Evolutionary conservation across 768 basidiomycete species (phyloP).

Genomic region (Dacryopinax spathularia): DNA sequence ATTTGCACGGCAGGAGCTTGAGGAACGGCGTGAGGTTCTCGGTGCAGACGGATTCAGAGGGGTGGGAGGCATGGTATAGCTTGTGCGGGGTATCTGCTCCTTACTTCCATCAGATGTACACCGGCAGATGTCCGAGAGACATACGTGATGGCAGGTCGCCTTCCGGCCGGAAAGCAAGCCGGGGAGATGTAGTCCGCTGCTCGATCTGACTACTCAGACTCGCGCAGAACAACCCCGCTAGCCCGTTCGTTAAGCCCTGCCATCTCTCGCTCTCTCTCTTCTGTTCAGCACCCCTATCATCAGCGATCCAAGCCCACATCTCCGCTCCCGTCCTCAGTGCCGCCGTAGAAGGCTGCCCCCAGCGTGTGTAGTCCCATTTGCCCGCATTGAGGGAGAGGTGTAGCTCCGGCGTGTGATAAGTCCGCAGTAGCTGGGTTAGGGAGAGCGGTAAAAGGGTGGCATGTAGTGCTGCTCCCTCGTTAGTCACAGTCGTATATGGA

Average conservation of each 20-base stretch:
- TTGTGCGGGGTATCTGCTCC: constrained; percentile 11
- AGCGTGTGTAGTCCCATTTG: constrained; percentile 73
- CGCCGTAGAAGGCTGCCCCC: constrained; percentile 66
- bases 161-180: constrained; percentile 44
- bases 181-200: constrained; percentile 56
- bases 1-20: constrained; percentile 86
- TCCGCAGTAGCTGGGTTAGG: constrained; percentile 71
- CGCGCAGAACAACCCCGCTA: constrained; percentile 90
- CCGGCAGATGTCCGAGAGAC: constrained; percentile 24
- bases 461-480: constrained; percentile 57
- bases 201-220: constrained; percentile 68
- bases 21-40: constrained; percentile 95
- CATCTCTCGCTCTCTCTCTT: constrained; percentile 63
- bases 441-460: constrained; percentile 76
- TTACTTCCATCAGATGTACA: constrained; percentile 23
- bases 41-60: constrained; percentile 85
- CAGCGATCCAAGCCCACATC: constrained; percentile 85
- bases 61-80: constrained; percentile 61
- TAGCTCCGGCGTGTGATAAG: constrained; percentile 75
- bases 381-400: constrained; percentile 85
- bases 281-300: constrained; percentile 20
- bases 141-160: constrained; percentile 35
- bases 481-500: background rate
- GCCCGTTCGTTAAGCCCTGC: constrained; percentile 72
- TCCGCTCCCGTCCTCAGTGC: constrained; percentile 78